These are phyloP conservation scores for Eimeria falciformis DNA, from an alignment of 169 alveolate genomes.

Conservation along the genomic window DNA sequence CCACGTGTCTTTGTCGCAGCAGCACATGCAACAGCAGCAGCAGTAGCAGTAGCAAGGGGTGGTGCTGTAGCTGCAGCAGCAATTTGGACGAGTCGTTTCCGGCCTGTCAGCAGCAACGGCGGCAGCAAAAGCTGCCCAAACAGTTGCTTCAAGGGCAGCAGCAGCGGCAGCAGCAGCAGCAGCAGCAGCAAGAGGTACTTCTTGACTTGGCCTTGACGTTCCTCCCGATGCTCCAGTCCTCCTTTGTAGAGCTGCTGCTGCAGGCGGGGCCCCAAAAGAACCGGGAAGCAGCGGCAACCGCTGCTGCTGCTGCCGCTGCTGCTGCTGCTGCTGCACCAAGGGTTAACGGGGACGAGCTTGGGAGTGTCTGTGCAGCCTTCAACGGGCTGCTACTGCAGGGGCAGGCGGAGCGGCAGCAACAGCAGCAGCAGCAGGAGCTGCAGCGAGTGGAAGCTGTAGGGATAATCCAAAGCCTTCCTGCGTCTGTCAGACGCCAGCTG, in stretches of 20 bases:
- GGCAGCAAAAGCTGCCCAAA: conserved; percentile 5
- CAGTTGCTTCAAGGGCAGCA: neutral
- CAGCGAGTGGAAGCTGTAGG: neutral
- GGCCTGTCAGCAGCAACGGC: neutral
- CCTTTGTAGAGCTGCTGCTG: conserved; percentile 19
- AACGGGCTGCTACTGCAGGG: neutral
- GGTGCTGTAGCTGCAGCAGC: conserved; percentile 31
- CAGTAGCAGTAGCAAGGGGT: neutral
- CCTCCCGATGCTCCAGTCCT: neutral
- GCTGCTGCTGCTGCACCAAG: neutral
- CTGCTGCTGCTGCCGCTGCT: conserved; percentile 3
- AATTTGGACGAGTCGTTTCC: neutral
- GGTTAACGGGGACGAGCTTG: too few species aligned
- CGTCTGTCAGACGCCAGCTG: neutral
- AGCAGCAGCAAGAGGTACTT: conserved; percentile 23
- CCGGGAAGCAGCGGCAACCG: neutral
- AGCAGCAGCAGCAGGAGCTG: neutral
- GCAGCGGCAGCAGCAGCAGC: conserved; percentile 19
- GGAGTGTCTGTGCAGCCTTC: too few species aligned
- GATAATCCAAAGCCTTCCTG: conserved; percentile 1
- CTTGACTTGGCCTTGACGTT: neutral
- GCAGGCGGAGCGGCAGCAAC: neutral
- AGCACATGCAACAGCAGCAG: neutral
- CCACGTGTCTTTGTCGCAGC: neutral
- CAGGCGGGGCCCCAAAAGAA: conserved; percentile 11